Conservation (phyloP, 2,329 filamentous ascomycete species). For the Penicillium sp. region DNA sequence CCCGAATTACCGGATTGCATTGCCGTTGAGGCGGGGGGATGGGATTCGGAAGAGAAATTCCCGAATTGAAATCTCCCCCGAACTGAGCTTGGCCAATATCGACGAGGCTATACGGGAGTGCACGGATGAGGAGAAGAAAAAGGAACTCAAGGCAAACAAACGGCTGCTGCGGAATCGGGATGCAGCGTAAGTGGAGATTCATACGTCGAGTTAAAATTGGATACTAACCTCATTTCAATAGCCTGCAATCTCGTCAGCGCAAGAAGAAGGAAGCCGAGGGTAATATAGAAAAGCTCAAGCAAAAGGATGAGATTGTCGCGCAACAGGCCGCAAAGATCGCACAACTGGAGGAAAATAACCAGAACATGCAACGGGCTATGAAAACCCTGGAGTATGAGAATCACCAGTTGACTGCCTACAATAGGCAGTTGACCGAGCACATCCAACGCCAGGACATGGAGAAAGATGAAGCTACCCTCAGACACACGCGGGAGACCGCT, state of each 20-base stretch:
- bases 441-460: slow-evolving; percentile 76
- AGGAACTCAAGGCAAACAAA: slow-evolving; percentile 96
- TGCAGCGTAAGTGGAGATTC: slow-evolving; percentile 71
- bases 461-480: slow-evolving; percentile 86
- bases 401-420: slow-evolving; percentile 65
- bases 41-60: slow-evolving; percentile 99
- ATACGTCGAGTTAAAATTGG: slow-evolving; percentile 4
- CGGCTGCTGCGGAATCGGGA: slow-evolving; percentile 90
- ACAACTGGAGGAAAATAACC: slow-evolving; percentile 13
- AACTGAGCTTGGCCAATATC: slow-evolving; percentile 91
- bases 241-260: slow-evolving; percentile 90
- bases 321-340: background rate
- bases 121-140: slow-evolving; percentile 80
- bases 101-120: slow-evolving; percentile 87
- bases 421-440: slow-evolving; percentile 71
- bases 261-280: slow-evolving; percentile 95
- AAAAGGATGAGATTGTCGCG: slow-evolving; percentile 61
- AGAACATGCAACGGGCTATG: slow-evolving; percentile 63
- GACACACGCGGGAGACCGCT: slow-evolving; percentile 84
- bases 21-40: slow-evolving; percentile 73
- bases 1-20: slow-evolving; percentile 66
- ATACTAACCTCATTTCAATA: slow-evolving; percentile 35
- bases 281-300: slow-evolving; percentile 31
- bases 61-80: slow-evolving; percentile 92
- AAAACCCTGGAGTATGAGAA: slow-evolving; percentile 54